Evolutionary conservation across 2,329 filamentous ascomycete species (phyloP).

Genomic region (Metarhizium sp.): DNA sequence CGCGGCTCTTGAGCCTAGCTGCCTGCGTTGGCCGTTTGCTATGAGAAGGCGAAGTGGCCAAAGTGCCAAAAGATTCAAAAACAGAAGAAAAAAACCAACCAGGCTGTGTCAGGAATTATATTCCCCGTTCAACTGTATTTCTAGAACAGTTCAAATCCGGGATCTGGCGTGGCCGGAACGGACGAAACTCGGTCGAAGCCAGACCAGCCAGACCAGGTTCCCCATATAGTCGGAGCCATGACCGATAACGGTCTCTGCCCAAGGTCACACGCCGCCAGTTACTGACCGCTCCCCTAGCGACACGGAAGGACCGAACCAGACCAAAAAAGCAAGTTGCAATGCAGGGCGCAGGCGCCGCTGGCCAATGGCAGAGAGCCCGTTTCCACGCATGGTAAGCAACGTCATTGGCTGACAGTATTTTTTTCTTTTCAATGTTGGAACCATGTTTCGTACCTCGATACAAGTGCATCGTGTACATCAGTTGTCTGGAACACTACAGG

Average conservation of each 20-base stretch:
- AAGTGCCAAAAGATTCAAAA: not conserved
- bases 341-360: not conserved
- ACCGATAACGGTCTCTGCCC: not conserved
- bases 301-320: not conserved
- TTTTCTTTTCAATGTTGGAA: no score
- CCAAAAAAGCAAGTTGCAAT: not conserved
- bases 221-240: not conserved
- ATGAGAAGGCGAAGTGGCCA: not conserved
- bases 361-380: conserved; percentile 3
- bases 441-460: not conserved
- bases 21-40: not conserved
- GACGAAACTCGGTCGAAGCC: no score
- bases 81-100: not conserved
- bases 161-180: no score
- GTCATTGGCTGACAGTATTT: conserved; percentile 1
- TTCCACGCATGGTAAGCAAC: conserved; percentile 3
- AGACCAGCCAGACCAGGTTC: no score
- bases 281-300: no score
- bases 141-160: no score
- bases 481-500: not conserved
- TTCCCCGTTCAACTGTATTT: no score
- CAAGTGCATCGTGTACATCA: not conserved
- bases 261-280: no score
- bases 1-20: not conserved
- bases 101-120: no score